phyloP scores from a whole-genome alignment of 768 basidiomycete genomes.

The Leccinellum rugosiceps region DNA sequence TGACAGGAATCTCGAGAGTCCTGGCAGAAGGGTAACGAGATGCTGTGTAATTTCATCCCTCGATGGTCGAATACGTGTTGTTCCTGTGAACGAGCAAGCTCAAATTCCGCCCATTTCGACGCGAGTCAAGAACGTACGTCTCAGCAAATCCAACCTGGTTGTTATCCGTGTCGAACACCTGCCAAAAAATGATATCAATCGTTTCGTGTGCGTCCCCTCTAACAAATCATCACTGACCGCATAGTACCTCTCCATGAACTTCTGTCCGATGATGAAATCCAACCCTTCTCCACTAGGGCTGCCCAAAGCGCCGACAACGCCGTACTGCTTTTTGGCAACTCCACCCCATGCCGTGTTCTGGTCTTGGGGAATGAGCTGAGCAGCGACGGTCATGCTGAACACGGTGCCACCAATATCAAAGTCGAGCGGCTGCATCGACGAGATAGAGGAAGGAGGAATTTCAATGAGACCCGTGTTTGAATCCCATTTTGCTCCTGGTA shows the following conservation, averaged over 20 bases:
- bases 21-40: not conserved
- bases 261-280: not conserved
- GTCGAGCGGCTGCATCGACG: conserved; percentile 6
- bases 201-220: not conserved
- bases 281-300: not conserved
- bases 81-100: not conserved
- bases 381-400: not conserved
- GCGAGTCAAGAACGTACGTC: not conserved
- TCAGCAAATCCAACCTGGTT: not conserved
- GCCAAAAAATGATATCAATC: not conserved
- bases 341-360: not conserved
- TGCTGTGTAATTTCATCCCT: not conserved
- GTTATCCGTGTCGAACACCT: not conserved
- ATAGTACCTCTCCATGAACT: not conserved
- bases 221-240: not conserved
- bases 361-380: not conserved
- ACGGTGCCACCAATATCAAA: conserved; percentile 3
- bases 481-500: conserved; percentile 12
- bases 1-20: not conserved
- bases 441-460: conserved; percentile 10
- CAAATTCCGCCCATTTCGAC: not conserved
- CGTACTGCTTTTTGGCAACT: not conserved
- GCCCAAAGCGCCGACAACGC: not conserved
- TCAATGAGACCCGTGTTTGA: not conserved
- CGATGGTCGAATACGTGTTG: not conserved